Conservation (phyloP, 2,329 filamentous ascomycete species). For the Dryadomyces quercivorus region DNA sequence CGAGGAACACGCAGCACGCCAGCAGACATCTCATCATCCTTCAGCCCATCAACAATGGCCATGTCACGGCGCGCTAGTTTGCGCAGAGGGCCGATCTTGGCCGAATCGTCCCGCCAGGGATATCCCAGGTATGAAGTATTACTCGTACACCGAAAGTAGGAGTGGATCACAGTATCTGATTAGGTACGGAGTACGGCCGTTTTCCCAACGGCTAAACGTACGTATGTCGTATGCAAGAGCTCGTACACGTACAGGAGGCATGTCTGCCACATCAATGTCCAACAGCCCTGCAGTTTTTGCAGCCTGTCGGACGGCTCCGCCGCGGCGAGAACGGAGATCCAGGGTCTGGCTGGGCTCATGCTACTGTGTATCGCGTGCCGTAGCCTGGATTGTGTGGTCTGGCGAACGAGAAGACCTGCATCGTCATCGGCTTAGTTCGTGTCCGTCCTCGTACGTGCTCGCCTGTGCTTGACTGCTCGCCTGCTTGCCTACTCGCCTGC, state of each 20-base stretch:
- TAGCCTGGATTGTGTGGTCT: background rate
- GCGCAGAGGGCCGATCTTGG: background rate
- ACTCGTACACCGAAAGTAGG: background rate
- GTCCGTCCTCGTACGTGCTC: no score
- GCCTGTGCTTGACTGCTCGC: no score
- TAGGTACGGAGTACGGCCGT: background rate
- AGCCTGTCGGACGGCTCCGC: background rate
- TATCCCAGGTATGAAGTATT: background rate
- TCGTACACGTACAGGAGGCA: background rate
- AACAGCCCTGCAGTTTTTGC: background rate
- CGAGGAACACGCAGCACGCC: background rate
- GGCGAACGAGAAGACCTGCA: no score
- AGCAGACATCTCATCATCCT: background rate
- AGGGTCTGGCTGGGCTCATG: background rate
- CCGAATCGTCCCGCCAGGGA: background rate
- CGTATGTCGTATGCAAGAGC: background rate
- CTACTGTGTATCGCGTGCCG: background rate
- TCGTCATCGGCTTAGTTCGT: no score
- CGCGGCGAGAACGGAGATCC: no score
- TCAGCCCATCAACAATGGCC: background rate
- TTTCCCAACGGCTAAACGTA: background rate
- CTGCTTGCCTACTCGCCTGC: no score
- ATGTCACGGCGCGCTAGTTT: slow-evolving; percentile 1
- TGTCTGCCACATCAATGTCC: background rate
- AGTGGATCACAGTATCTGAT: background rate